A percentile compares a stretch with the other conserved stretches of the same genome.
These are phyloP conservation scores for Gossypium trilobum DNA, from an alignment of 441 rosid genomes.

Conservation along the genomic window DNA sequence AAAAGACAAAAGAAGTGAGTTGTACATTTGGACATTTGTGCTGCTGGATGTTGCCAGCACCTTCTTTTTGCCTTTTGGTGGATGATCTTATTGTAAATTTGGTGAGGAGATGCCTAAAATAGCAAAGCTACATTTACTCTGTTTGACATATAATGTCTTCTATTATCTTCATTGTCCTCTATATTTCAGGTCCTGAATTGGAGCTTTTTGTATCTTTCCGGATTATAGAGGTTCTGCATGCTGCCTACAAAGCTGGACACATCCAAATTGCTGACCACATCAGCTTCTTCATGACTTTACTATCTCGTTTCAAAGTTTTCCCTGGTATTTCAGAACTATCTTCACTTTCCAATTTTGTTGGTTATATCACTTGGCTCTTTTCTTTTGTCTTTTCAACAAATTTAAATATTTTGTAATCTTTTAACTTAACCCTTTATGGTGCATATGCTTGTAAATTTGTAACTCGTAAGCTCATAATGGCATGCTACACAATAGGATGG, in stretches of 20 bases:
- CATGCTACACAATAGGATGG: background rate
- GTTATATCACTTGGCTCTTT: background rate
- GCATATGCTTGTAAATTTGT: background rate
- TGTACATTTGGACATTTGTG: background rate
- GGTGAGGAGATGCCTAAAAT: constrained; percentile 4
- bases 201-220: constrained; percentile 45
- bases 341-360: constrained; percentile 1
- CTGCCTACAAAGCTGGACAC: constrained; percentile 55
- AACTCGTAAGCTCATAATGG: background rate
- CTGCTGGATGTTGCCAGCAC: background rate
- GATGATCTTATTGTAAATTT: background rate
- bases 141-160: background rate
- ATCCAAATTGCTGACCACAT: constrained; percentile 56
- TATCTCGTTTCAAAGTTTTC: constrained; percentile 44
- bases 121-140: background rate
- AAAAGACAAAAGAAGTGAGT: background rate
- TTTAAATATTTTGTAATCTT: background rate
- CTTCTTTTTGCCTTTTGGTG: background rate
- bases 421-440: background rate
- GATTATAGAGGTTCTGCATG: constrained; percentile 56
- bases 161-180: background rate
- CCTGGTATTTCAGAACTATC: constrained; percentile 38
- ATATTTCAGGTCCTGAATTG: constrained; percentile 52
- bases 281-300: constrained; percentile 61
- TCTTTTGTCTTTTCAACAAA: background rate